Percentiles rank a stretch among this genome's conserved stretches.
Conservation (phyloP, 2,329 filamentous ascomycete species). For the Talaromyces sp. region DNA sequence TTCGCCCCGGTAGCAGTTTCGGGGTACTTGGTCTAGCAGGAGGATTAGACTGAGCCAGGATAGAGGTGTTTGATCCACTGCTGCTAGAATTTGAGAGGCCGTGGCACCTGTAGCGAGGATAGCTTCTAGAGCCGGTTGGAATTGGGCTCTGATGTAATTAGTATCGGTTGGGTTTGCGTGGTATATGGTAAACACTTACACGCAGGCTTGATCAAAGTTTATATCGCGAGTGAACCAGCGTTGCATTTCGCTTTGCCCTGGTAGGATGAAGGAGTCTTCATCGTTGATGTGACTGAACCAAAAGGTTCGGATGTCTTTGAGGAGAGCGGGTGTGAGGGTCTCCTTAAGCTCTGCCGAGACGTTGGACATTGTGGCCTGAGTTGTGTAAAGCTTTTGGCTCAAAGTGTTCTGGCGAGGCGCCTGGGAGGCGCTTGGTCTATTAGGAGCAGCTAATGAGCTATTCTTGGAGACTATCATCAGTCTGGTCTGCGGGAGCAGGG, state of each 20-base stretch:
- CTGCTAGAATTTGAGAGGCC: slow-evolving; percentile 17
- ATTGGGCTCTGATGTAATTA: no score
- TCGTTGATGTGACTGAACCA: slow-evolving; percentile 27
- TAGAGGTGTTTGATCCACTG: slow-evolving; percentile 16
- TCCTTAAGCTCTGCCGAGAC: slow-evolving; percentile 9
- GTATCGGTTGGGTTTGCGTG: slow-evolving; percentile 8
- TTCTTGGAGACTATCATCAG: not conserved
- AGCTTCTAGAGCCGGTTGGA: slow-evolving; percentile 20
- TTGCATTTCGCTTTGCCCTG: slow-evolving; percentile 19
- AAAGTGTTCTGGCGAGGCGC: not conserved
- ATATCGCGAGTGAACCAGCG: slow-evolving; percentile 23
- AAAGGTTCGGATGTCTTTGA: slow-evolving; percentile 23
- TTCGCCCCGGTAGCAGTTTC: slow-evolving; percentile 62
- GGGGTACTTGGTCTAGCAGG: slow-evolving; percentile 65
- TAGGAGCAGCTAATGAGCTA: not conserved
- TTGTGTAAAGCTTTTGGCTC: slow-evolving; percentile 4
- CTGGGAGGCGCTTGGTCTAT: not conserved
- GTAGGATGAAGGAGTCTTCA: slow-evolving; percentile 21
- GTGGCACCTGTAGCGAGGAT: slow-evolving; percentile 19
- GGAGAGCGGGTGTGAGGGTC: slow-evolving; percentile 20
- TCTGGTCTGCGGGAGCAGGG: slow-evolving; percentile 1
- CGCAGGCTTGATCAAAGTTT: slow-evolving; percentile 22
- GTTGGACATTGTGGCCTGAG: slow-evolving; percentile 8
- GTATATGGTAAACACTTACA: slow-evolving; percentile 14
- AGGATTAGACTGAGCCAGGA: slow-evolving; percentile 54